phyloP scores from a whole-genome alignment of 169 alveolate genomes.

The Eimeria acervulina region DNA sequence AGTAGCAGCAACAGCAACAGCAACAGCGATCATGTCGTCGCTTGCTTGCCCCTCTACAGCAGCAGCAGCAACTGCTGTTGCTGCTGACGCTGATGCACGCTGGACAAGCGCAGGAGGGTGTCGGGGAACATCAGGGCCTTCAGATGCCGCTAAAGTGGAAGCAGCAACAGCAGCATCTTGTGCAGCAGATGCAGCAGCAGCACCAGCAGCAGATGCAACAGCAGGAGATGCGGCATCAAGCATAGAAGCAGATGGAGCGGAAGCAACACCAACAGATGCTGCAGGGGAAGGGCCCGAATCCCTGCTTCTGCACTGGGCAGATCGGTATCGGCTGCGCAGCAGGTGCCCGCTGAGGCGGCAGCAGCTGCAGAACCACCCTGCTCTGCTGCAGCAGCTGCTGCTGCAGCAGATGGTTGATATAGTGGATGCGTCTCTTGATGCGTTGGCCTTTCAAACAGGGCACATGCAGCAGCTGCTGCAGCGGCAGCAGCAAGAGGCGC shows the following conservation, averaged over 20 bases:
- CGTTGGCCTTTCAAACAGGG: conserved; percentile 18
- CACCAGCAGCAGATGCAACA: background rate
- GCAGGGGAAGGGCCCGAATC: background rate
- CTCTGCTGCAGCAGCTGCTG: conserved; percentile 30
- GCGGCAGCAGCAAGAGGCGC: too few species aligned
- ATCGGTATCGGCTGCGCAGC: conserved; percentile 21
- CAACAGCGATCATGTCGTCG: too few species aligned
- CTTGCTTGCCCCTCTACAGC: background rate
- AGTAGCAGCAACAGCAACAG: too few species aligned
- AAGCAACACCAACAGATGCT: background rate
- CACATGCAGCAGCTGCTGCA: too few species aligned
- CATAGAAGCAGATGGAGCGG: conserved; percentile 16
- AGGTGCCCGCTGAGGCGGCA: conserved; percentile 52
- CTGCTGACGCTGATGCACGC: background rate
- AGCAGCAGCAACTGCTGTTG: background rate
- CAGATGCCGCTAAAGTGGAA: background rate
- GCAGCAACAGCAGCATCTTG: too few species aligned
- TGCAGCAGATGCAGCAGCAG: too few species aligned
- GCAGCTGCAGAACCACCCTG: conserved; percentile 18
- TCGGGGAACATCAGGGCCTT: too few species aligned
- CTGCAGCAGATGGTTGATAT: conserved; percentile 3
- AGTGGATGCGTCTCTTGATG: conserved; percentile 48
- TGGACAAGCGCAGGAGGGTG: background rate
- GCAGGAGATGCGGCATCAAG: background rate
- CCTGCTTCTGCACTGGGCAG: conserved; percentile 30